These are phyloP conservation scores for Stachybotrys elegans DNA, from an alignment of 2,329 filamentous ascomycete genomes.

Conservation along the genomic window DNA sequence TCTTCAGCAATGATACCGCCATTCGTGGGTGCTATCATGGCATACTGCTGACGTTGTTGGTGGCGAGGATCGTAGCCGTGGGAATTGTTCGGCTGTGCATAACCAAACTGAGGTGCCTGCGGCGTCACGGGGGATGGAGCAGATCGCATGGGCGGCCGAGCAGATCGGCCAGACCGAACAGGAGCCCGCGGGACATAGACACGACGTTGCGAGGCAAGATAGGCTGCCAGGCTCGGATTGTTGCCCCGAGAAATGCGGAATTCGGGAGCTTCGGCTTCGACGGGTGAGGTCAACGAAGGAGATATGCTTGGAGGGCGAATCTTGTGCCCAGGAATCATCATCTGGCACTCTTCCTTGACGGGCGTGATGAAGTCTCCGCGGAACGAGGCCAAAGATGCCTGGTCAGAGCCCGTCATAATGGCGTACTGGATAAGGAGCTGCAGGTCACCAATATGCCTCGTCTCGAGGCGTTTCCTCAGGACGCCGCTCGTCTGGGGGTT, in stretches of 20 bases:
- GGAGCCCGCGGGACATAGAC: constrained; percentile 22
- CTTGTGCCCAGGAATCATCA: constrained; percentile 29
- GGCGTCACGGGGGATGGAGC: constrained; percentile 12
- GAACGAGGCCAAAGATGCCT: constrained; percentile 19
- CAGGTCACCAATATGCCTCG: constrained; percentile 35
- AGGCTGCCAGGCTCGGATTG: constrained; percentile 28
- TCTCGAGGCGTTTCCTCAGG: constrained; percentile 39
- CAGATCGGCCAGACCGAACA: constrained; percentile 23
- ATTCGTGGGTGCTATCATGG: constrained; percentile 20
- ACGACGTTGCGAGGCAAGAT: constrained; percentile 29
- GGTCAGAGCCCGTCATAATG: constrained; percentile 30
- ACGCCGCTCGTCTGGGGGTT: constrained; percentile 35
- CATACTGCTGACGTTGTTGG: constrained; percentile 21
- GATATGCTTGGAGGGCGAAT: constrained; percentile 14
- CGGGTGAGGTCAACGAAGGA: constrained; percentile 16
- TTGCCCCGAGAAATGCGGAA: constrained; percentile 30
- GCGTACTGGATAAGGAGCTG: constrained; percentile 33
- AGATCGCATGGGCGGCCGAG: constrained; percentile 19
- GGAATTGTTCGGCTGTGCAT: constrained; percentile 13
- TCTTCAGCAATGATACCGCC: constrained; percentile 32
- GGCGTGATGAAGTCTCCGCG: constrained; percentile 29
- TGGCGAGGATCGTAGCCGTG: constrained; percentile 23
- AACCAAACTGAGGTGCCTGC: constrained; percentile 18
- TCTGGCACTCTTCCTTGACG: constrained; percentile 27
- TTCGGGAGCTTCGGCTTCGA: constrained; percentile 26